Percentiles rank a stretch among this genome's conserved stretches.
phyloP scores from a whole-genome alignment of 2,329 filamentous ascomycete species.

The Paecilomyces fulvus region DNA sequence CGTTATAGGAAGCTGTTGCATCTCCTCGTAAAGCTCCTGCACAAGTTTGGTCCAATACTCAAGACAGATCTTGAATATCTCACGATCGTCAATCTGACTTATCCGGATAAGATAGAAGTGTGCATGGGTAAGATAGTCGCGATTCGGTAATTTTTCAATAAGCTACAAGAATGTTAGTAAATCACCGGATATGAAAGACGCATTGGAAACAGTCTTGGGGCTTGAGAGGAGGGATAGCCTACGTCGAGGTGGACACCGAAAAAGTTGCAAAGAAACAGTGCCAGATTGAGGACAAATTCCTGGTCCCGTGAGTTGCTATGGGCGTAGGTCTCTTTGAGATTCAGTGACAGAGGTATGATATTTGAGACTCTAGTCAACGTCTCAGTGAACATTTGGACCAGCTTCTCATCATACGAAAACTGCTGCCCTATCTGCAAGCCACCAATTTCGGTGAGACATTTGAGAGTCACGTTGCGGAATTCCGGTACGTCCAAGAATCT shows the following conservation, averaged over 20 bases:
- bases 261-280: slow-evolving; percentile 93
- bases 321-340: slow-evolving; percentile 84
- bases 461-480: slow-evolving; percentile 93
- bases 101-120: slow-evolving; percentile 98
- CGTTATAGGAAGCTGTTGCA: slow-evolving; percentile 90
- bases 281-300: slow-evolving; percentile 94
- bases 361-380: slow-evolving; percentile 85
- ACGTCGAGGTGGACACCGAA: slow-evolving; percentile 87
- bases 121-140: slow-evolving; percentile 87
- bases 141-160: slow-evolving; percentile 91
- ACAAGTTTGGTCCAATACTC: slow-evolving; percentile 99
- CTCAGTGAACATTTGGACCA: slow-evolving; percentile 97
- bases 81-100: slow-evolving; percentile 95
- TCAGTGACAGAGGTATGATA: slow-evolving; percentile 83
- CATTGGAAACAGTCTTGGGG: neutral
- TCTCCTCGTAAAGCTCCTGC: slow-evolving; percentile 96
- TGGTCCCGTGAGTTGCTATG: slow-evolving; percentile 89
- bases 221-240: slow-evolving; percentile 24
- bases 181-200: slow-evolving; percentile 11
- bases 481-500: slow-evolving; percentile 89
- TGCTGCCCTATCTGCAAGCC: slow-evolving; percentile 74
- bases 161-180: slow-evolving; percentile 45
- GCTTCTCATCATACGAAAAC: slow-evolving; percentile 82
- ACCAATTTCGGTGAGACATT: slow-evolving; percentile 95
- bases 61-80: slow-evolving; percentile 98